phyloP scores from a whole-genome alignment of 2,329 filamentous ascomycete genomes.

The Cladophialophora yegresii region DNA sequence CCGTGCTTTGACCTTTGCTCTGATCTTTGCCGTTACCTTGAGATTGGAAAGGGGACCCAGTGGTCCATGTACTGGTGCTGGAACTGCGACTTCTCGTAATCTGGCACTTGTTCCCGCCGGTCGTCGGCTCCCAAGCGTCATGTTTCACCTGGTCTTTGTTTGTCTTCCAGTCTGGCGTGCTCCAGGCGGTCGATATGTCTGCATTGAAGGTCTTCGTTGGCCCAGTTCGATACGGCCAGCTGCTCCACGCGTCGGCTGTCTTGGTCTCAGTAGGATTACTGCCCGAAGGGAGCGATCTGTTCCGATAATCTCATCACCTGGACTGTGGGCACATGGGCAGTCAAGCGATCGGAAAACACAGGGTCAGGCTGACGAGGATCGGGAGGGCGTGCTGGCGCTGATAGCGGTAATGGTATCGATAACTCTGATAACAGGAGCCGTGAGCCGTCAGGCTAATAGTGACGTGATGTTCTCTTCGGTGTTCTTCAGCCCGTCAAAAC shows the following conservation, averaged over 20 bases:
- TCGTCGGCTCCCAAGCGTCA: conserved; percentile 27
- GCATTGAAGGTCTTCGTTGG: background rate
- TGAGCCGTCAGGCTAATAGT: conserved; percentile 4
- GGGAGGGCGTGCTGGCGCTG: background rate
- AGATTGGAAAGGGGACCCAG: conserved; percentile 10
- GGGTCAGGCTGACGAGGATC: conserved; percentile 6
- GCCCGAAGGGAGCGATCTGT: conserved; percentile 4
- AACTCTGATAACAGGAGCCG: conserved; percentile 7
- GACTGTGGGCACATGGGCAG: conserved; percentile 7
- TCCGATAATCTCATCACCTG: conserved; percentile 16
- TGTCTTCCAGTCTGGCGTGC: background rate
- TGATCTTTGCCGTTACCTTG: conserved; percentile 22
- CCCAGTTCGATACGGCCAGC: background rate
- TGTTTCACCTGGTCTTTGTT: conserved; percentile 10
- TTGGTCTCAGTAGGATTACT: background rate
- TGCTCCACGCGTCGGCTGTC: conserved; percentile 1
- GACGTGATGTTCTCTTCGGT: conserved; percentile 2
- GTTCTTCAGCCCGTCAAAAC: background rate
- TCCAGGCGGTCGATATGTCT: background rate
- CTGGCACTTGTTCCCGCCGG: conserved; percentile 18
- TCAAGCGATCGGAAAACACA: conserved; percentile 1
- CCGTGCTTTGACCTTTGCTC: conserved; percentile 16
- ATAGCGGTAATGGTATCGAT: conserved; percentile 9
- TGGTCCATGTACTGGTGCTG: conserved; percentile 13
- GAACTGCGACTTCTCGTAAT: conserved; percentile 25